phyloP scores from a whole-genome alignment of 2,329 filamentous ascomycete genomes.

The Ophiostoma himal-ulmi region DNA sequence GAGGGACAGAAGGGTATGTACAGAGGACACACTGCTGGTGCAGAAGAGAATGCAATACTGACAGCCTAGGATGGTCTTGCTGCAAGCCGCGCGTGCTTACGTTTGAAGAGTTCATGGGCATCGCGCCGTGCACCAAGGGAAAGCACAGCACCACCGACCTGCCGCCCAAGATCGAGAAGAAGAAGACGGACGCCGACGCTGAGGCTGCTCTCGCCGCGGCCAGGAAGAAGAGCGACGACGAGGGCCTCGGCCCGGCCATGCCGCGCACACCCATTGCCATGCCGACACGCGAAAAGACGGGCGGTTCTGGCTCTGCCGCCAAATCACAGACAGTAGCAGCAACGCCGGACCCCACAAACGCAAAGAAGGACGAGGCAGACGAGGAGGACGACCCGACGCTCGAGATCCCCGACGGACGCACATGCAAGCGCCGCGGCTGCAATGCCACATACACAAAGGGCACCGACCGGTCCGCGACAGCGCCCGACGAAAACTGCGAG shows the following conservation, averaged over 20 bases:
- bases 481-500: slow-evolving; percentile 68
- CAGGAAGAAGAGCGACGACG: background rate
- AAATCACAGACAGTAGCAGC: slow-evolving; percentile 30
- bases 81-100: slow-evolving; percentile 95
- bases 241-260: slow-evolving; percentile 33
- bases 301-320: background rate
- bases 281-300: slow-evolving; percentile 34
- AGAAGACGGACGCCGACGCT: slow-evolving; percentile 42
- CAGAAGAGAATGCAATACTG: background rate
- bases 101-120: slow-evolving; percentile 95
- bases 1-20: slow-evolving; percentile 91
- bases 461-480: slow-evolving; percentile 38
- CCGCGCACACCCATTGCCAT: slow-evolving; percentile 39
- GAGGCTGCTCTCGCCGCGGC: slow-evolving; percentile 43
- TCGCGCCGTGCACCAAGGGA: slow-evolving; percentile 86
- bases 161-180: slow-evolving; percentile 57
- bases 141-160: slow-evolving; percentile 83
- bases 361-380: slow-evolving; percentile 50
- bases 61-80: slow-evolving; percentile 81
- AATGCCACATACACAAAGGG: slow-evolving; percentile 59
- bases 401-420: slow-evolving; percentile 65
- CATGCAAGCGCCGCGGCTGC: slow-evolving; percentile 75
- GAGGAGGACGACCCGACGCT: slow-evolving; percentile 79
- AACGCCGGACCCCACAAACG: slow-evolving; percentile 31
- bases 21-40: background rate